Evolutionary conservation across 2,329 filamentous ascomycete species (phyloP).

Genomic region (Dactylellina leptospora): DNA sequence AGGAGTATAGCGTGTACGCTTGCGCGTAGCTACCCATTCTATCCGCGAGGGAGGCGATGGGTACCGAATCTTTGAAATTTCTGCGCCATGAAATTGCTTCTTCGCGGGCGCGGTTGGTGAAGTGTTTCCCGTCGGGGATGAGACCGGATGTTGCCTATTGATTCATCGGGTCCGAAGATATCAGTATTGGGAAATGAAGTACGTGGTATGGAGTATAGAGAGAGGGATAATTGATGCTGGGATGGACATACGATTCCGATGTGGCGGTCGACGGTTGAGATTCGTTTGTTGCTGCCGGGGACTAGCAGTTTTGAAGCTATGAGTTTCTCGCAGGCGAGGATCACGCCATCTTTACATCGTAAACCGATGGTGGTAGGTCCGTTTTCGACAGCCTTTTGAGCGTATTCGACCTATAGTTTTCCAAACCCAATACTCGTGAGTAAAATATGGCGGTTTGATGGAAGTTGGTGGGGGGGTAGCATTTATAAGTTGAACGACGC

Average conservation of each 20-base stretch:
- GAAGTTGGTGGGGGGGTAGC: not conserved
- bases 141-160: conserved; percentile 90
- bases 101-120: conserved; percentile 90
- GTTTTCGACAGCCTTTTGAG: conserved; percentile 97
- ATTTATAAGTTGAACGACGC: not conserved
- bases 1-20: conserved; percentile 96
- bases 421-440: not conserved
- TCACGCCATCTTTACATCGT: conserved; percentile 94
- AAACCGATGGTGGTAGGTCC: conserved; percentile 96
- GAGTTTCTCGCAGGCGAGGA: conserved; percentile 96
- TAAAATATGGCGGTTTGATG: not conserved
- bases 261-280: conserved; percentile 92
- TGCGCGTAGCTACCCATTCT: conserved; percentile 96
- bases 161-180: not conserved
- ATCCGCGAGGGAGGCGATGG: conserved; percentile 83
- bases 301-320: conserved; percentile 95
- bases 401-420: conserved; percentile 78
- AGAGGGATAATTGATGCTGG: not conserved
- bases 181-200: not conserved
- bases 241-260: conserved; percentile 79
- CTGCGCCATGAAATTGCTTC: conserved; percentile 91
- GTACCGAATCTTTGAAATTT: conserved; percentile 93
- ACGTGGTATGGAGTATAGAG: too few relatives aligned
- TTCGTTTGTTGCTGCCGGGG: conserved; percentile 93
- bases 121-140: conserved; percentile 92